Base-by-base conservation (phyloP, 768 basidiomycete species). In the Auricularia heimuer region DNA sequence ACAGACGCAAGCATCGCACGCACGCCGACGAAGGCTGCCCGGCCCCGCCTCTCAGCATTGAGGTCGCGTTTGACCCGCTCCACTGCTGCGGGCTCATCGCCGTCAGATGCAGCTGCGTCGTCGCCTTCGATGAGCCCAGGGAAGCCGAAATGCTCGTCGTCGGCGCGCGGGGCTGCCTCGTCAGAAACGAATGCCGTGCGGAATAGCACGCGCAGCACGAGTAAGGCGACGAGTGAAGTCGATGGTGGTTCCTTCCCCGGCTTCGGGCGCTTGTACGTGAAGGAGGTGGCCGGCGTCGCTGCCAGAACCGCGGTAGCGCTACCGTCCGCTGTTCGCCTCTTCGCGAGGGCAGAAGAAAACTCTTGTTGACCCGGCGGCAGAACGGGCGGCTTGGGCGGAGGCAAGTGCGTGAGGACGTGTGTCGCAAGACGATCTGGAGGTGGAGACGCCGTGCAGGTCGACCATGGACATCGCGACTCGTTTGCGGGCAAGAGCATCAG, bases 91-190 rank as follows among this genome's bases (percentile, higher is more conserved):
- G 56, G 56, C 29, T 66, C 68, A 12, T 67, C 66, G 33, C 63
- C 66, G 61, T 65, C 69, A 18, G 61, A 63, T 45, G 62, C 74
- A 62, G 84, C 83, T 64, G 82, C 81, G 18, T 88, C 90, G n/a
- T 85, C 88, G n/a, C 89, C 90, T 67, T 92, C 89, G 44, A 91
- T 77, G 24, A 91, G 63, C 0, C 89, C 92, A 4, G 94, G 94
- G 73, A 96, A 92, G 0, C 94, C 94, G 74, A 94, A 96, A 68
- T 91, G 89, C 65, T 95, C 92, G 24, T 83, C 88, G 71, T 91
- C 88, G 2, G 81, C 86, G 34, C 89, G 81, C 37, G 90, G 89
- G 3, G 82, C 82, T 2, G 78, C 73, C 68, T 90, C 90, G 7
- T 80, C 78, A 4, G 88, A 83, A 21, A 87, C 86, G 70, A 92